A percentile compares a stretch with the other conserved stretches of the same genome.
phyloP scores from a whole-genome alignment of 805 yeast species.

The Debaryomyces prosopidis region DNA sequence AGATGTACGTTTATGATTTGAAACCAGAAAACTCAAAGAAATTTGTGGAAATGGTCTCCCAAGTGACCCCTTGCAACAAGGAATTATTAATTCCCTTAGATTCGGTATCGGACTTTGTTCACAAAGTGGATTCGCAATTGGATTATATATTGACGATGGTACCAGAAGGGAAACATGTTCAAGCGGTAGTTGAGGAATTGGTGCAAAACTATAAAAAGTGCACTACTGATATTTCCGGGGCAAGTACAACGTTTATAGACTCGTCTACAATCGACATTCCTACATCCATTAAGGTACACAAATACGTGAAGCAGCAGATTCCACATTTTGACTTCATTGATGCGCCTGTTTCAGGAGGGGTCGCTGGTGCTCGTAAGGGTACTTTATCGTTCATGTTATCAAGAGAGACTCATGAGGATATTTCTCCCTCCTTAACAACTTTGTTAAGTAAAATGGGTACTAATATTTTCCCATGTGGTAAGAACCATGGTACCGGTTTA shows the following conservation, averaged over 20 bases:
- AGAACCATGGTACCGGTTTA: constrained; percentile 49
- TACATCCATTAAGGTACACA: constrained; percentile 43
- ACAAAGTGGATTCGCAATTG: constrained; percentile 31
- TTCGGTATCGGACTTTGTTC: constrained; percentile 26
- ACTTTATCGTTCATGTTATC: constrained; percentile 56
- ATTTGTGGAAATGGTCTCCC: constrained; percentile 24
- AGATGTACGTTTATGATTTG: constrained; percentile 46
- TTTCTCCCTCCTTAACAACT: constrained; percentile 29
- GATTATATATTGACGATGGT: constrained; percentile 52
- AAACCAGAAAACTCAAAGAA: constrained; percentile 24
- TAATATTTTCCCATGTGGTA: constrained; percentile 50
- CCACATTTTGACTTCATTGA: constrained; percentile 48
- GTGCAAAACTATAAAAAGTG: constrained; percentile 27
- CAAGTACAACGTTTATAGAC: constrained; percentile 41
- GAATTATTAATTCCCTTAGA: constrained; percentile 11
- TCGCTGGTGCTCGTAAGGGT: constrained; percentile 52
- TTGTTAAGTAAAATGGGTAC: constrained; percentile 46
- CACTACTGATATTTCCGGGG: constrained; percentile 6
- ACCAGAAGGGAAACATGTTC: constrained; percentile 54
- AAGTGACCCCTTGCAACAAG: constrained; percentile 21
- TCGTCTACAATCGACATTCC: constrained; percentile 54
- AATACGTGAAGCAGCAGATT: constrained; percentile 28
- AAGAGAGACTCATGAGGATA: constrained; percentile 23
- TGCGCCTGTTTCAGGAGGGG: constrained; percentile 60
- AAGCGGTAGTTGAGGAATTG: constrained; percentile 39